Base-by-base conservation (phyloP, 768 basidiomycete species). In the Chalciporus piperatus region DNA sequence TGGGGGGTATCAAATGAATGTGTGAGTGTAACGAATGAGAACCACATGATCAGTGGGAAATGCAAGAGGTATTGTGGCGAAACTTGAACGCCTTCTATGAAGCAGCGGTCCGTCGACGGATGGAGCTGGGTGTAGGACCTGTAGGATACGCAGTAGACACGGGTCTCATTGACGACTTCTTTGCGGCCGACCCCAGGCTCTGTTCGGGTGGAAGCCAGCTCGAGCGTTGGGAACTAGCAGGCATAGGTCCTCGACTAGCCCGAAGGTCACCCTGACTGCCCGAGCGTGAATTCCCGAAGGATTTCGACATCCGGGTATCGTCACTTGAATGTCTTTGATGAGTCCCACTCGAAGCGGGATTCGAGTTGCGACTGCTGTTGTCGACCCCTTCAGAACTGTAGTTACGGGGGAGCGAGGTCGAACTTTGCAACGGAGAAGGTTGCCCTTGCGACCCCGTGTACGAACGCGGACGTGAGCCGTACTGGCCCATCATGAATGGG, bases 401-500 rank as follows among this genome's bases (percentile, higher is more conserved):
- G 38, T 59, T 64, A 27, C 58, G 58, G 6, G 59, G 52, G 33
- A 63, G 51, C 30, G 58, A 55, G n/a, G 45, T 56, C 22, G 48
- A 57, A 33, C 54, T 59, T 20, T 58, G 69, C 42, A 55, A 52
- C 35, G 59, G 58, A 16, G 71, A 62, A 0, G 65, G 64, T 11
- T 69, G 67, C 38, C 68, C 69, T 27, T 63, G 58, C n/a, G 62
- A 69, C 12, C 66, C 69, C 16, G 53, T 59, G 33, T 56, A 57
- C 44, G 66, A 64, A 19, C 65, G 69, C 20, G 76, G 73, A 27
- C 80, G 75, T 50, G 75, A 44, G 14, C 73, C 70, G 27, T 64
- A 81, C 51, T 81, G 76, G 48, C 81, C 80, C 71, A 85, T 76
- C 83, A 88, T 87, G 68, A 89, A 89, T 12, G 87, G 85, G 20